phyloP scores from a whole-genome alignment of 192 early-diverging fungal genomes.

The Gigaspora rosea region DNA sequence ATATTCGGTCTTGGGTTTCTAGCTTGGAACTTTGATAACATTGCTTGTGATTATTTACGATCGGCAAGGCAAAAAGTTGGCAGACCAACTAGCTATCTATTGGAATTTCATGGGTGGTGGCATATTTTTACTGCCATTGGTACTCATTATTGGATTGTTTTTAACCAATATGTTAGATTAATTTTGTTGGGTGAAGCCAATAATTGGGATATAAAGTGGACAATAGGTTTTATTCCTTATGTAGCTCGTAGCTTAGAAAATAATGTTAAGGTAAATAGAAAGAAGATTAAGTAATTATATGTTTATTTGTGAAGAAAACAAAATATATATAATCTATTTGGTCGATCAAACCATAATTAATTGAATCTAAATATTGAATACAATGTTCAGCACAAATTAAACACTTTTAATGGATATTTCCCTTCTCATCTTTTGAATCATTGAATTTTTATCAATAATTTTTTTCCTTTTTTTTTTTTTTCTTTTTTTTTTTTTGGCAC shows the following conservation, averaged over 20 bases:
- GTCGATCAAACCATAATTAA: too few species aligned
- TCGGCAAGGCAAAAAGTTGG: constrained; percentile 49
- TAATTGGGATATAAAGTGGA: constrained; percentile 36
- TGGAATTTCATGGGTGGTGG: constrained; percentile 70
- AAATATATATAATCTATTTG: too few species aligned
- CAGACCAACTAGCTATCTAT: constrained; percentile 50
- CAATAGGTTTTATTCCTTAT: constrained; percentile 46
- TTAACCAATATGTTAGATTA: constrained; percentile 57
- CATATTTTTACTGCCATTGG: constrained; percentile 64
- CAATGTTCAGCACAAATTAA: too few species aligned
- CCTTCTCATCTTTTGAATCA: too few species aligned
- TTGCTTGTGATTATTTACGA: constrained; percentile 62
- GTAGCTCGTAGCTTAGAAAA: constrained; percentile 31
- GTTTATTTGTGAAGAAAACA: too few species aligned
- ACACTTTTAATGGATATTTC: too few species aligned
- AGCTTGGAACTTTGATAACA: constrained; percentile 83
- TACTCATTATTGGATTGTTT: constrained; percentile 56
- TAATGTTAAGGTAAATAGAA: background rate
- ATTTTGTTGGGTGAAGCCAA: constrained; percentile 49
- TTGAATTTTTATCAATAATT: too few species aligned
- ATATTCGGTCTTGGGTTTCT: constrained; percentile 59
- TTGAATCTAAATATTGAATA: too few species aligned
- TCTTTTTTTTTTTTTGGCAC: too few species aligned
- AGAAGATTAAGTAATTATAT: background rate
- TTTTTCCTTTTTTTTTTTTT: too few species aligned